Conservation (phyloP, 202 grass and related monocot species). For the Musa balbisiana region DNA sequence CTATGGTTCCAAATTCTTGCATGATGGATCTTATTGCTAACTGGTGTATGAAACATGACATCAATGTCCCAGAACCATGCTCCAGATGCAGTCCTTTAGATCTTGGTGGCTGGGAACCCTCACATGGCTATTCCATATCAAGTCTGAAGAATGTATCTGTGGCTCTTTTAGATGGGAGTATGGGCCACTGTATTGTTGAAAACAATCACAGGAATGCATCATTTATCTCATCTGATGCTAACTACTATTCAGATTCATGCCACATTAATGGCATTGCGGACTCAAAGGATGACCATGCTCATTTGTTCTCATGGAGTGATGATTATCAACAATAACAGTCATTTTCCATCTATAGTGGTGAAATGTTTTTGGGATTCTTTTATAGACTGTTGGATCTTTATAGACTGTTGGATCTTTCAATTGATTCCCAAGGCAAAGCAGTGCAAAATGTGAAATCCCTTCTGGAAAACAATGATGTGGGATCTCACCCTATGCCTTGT, state of each 20-base stretch:
- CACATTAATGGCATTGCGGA: constrained; percentile 41
- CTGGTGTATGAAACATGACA: constrained; percentile 53
- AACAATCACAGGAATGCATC: constrained; percentile 55
- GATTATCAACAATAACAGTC: constrained; percentile 67
- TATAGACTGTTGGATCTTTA: constrained; percentile 46
- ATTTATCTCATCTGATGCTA: constrained; percentile 46
- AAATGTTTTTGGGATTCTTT: constrained; percentile 80
- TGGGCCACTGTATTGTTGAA: constrained; percentile 33
- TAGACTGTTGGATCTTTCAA: constrained; percentile 52
- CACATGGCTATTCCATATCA: constrained; percentile 66
- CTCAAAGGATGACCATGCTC: constrained; percentile 33
- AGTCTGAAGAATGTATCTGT: constrained; percentile 78
- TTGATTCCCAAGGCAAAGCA: constrained; percentile 51
- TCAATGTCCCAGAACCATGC: constrained; percentile 25
- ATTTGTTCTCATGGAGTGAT: constrained; percentile 59
- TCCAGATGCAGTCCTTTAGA: constrained; percentile 29
- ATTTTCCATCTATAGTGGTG: constrained; percentile 58
- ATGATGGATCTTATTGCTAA: constrained; percentile 77
- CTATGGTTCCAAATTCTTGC: constrained; percentile 66
- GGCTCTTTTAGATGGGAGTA: constrained; percentile 50
- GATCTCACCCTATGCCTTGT: constrained; percentile 41
- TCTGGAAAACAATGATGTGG: constrained; percentile 52
- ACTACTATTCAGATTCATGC: constrained; percentile 34
- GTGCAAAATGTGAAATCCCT: constrained; percentile 62
- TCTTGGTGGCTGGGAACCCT: constrained; percentile 42